Evolutionary conservation across 164 flowering plant species (phyloP), one percentile per base, ranked within the genome.

Genomic region (Echeveria elegans): DNA sequence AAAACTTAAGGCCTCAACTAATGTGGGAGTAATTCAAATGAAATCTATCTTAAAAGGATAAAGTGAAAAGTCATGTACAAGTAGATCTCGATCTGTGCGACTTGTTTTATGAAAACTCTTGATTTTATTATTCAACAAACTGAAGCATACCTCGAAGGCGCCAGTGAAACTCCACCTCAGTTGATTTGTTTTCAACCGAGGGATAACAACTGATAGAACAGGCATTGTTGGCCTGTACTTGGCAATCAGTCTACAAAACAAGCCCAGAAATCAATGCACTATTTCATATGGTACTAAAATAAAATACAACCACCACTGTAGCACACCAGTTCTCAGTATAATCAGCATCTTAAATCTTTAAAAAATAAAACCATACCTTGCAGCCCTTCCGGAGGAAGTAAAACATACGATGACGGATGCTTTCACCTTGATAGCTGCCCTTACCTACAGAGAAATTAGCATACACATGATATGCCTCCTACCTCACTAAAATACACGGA

Each of bases 151-250:
- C 93, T 88, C 93, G 77, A 91, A 91, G 63, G 97, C 96, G 58
- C 97, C 97, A 77, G 73, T 91, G 52, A 91, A 91, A 77, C 82
- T 88, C 97, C 97, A 90, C 64, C 72, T 76, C 18, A 90, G 79
- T 72, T 90, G 95, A 73, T 90, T 87, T 59, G 96, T 86, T 76
- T 85, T 88, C 24, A 90, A 85, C 10, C 88, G 82, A 30, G 97
- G 97, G 37, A 91, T 83, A 66, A 91, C 97, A 66, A 91, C 96
- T 9, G 97, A 91, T 37, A 91, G 65, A 70, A 91, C 91, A 21
- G 97, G 97, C 97, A 90, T 90, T 21, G 95, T 83, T 76, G 97
- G 97, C 75, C 92, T 79, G 70, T 90, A 91, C 79, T 91, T 91
- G 2, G 97, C 96, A 72, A 91, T 87, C 77, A 91, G 81, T 69